Evolutionary conservation across 495 filamentous ascomycete species (phyloP).

Genomic region (Xylaria longipes): DNA sequence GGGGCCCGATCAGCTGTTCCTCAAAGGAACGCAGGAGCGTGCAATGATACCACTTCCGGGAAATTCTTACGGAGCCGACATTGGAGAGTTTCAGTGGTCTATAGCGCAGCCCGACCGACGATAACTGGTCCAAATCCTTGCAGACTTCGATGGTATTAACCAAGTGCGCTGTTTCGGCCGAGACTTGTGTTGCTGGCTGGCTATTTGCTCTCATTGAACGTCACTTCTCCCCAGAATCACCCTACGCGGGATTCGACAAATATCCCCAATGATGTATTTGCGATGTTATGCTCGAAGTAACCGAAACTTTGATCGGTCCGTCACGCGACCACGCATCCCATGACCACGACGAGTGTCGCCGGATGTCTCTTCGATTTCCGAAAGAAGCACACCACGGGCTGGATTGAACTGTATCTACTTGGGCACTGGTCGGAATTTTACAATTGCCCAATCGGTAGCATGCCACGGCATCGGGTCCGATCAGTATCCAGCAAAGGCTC

Average conservation of each 20-base stretch:
- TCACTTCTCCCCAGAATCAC: not conserved
- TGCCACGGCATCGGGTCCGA: slow-evolving; percentile 23
- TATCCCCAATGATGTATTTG: not conserved
- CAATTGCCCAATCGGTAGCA: slow-evolving; percentile 23
- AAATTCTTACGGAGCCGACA: not conserved
- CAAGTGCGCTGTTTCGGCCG: not conserved
- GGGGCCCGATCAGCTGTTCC: slow-evolving; percentile 15
- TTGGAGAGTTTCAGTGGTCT: not conserved
- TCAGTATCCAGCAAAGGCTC: slow-evolving; percentile 9
- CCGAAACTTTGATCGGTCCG: not conserved
- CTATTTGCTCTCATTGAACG: not conserved
- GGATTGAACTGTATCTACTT: not conserved
- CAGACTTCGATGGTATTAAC: not conserved
- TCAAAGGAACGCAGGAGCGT: slow-evolving; percentile 7
- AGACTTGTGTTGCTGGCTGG: not conserved
- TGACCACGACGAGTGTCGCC: not conserved
- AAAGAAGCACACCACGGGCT: not conserved
- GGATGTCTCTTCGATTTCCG: not conserved
- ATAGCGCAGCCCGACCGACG: not conserved
- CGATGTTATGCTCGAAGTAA: not conserved
- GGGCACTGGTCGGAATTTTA: not conserved
- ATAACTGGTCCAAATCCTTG: slow-evolving; percentile 9
- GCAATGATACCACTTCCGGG: not conserved
- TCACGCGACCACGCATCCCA: not conserved
- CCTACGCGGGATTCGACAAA: not conserved